Base-by-base conservation (phyloP, 352 stramenopile genomes). In the Plasmopara muralis region DNA sequence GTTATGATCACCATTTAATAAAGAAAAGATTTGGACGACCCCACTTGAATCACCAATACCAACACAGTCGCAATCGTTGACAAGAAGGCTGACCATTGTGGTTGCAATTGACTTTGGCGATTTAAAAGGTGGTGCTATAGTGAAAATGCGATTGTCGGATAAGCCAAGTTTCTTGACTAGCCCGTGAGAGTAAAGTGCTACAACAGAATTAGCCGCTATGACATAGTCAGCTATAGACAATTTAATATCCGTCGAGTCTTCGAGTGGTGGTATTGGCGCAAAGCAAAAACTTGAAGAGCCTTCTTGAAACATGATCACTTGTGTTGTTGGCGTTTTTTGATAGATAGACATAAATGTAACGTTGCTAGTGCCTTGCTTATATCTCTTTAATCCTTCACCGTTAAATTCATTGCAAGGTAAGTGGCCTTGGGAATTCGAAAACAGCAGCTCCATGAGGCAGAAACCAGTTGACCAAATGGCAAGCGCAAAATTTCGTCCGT, bases 391-490 rank as follows among this genome's bases (percentile, higher is more conserved):
- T 28, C 9, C n/a, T 41, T 69, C 49, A n/a, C 67, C 50, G 12
- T 52, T 37, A 13, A 60, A 60, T 18, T 33, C 40, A 44, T 50
- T 40, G 34, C 58, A 62, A 30, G 53, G 41, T 34, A 73, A 41
- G 15, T 64, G 67, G n/a, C 50, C 47, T 16, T 60, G 44, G 4
- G 60, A 42, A 41, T 58, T 51, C 8, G 57, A 53, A 13, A 71
- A 60, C 35, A 76, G 57, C 9, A 68, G 40, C 33, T 76, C 67
- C 44, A 76, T 30, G 43, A 72, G 63, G 42, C 53, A 72, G 53
- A 72, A 74, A 0, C 64, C 68, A 13, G 49, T 77, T 20, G 68
- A 72, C 47, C 68, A 74, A 20, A 77, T 64, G 28, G 55, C 42
- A 41, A 74, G 72, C 12, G 54, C 31, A 25, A 77, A 48, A 40